These are phyloP conservation scores for Trypanosoma vivax DNA, from an alignment of 208 protist genomes.

Conservation along the genomic window DNA sequence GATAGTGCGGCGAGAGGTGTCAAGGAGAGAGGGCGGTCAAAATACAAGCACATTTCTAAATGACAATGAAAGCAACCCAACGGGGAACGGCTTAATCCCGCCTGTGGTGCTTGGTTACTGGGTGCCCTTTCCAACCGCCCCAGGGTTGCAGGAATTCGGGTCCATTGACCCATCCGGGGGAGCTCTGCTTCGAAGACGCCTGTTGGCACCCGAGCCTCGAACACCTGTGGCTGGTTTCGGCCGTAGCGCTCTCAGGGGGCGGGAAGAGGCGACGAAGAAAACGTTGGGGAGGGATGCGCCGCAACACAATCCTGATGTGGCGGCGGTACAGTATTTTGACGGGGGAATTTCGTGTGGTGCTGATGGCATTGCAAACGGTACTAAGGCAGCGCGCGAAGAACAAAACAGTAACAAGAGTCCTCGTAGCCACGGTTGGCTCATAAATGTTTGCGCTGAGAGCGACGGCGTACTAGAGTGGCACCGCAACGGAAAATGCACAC, in stretches of 20 bases:
- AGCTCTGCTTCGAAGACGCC: conserved; percentile 37
- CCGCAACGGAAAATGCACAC: conserved; percentile 55
- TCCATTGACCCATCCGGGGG: conserved; percentile 47
- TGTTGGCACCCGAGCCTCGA: conserved; percentile 25
- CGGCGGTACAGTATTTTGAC: conserved; percentile 34
- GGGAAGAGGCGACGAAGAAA: neutral
- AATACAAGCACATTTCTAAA: neutral
- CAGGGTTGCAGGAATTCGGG: conserved; percentile 13
- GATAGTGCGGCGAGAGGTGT: too few species aligned
- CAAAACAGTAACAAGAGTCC: neutral
- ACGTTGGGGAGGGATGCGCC: conserved; percentile 25
- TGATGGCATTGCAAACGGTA: neutral
- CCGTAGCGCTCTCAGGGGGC: conserved; percentile 17
- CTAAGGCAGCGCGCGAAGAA: conserved; percentile 1
- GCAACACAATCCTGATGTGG: conserved; percentile 33
- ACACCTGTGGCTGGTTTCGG: conserved; percentile 40
- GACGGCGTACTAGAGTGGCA: conserved; percentile 54
- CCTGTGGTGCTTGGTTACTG: conserved; percentile 36
- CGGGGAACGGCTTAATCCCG: conserved; percentile 18
- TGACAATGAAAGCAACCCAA: neutral
- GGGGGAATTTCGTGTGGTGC: conserved; percentile 34
- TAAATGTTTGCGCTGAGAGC: conserved; percentile 35
- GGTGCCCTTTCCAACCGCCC: conserved; percentile 29
- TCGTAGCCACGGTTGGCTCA: conserved; percentile 11
- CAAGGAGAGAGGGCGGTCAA: neutral